Evolutionary conservation across 768 basidiomycete species (phyloP).

Genomic region (Suillus bovinus): DNA sequence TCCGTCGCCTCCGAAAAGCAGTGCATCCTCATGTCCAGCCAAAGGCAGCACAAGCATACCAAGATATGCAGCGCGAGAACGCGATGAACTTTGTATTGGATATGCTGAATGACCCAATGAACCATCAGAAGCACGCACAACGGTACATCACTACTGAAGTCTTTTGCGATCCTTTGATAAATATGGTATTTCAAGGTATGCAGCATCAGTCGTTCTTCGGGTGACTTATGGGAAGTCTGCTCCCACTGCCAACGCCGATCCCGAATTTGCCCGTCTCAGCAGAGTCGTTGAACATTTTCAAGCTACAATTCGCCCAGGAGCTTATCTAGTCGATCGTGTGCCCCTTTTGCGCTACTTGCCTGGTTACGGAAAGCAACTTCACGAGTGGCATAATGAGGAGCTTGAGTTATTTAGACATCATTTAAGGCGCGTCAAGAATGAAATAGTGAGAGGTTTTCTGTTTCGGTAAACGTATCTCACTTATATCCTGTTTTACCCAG

Average conservation of each 20-base stretch:
- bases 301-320: conserved; percentile 32
- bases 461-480: background rate
- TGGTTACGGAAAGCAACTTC: conserved; percentile 53
- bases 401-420: conserved; percentile 50
- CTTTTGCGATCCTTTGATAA: background rate
- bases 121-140: conserved; percentile 13
- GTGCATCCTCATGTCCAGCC: conserved; percentile 55
- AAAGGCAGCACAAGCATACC: conserved; percentile 45
- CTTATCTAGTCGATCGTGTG: conserved; percentile 33
- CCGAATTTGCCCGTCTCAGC: conserved; percentile 19
- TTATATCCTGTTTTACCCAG: conserved; percentile 6
- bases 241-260: conserved; percentile 17
- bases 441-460: conserved; percentile 32
- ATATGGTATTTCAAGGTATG: conserved; percentile 17
- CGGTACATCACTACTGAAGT: conserved; percentile 12
- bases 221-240: conserved; percentile 28
- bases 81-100: conserved; percentile 19
- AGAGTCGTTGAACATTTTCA: conserved; percentile 24
- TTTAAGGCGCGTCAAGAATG: conserved; percentile 39
- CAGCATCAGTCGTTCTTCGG: conserved; percentile 21
- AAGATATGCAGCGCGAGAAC: conserved; percentile 42
- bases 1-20: conserved; percentile 55
- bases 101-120: conserved; percentile 18
- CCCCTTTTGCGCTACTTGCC: conserved; percentile 47
- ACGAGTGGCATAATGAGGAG: conserved; percentile 51